Evolutionary conservation across 164 flowering plant genomes (phyloP), one percentile per base, ranked within the genome.

Genomic region (Protea cynaroides): DNA sequence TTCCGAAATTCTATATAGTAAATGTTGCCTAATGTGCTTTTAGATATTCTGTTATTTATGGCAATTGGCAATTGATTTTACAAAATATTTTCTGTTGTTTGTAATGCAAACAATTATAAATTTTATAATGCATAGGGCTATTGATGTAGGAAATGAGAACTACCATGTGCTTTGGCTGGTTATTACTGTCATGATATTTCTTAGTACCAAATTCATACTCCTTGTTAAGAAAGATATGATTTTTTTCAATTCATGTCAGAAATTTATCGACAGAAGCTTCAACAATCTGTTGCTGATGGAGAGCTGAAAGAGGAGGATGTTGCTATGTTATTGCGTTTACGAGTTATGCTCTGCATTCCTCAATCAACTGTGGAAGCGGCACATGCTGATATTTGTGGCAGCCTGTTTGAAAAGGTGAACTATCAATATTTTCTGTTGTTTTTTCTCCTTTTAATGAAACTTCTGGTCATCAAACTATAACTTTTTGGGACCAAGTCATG

Each of bases 381-480:
- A 62, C 98, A 95, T 72, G 79, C 90, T 58, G 97, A 90, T 64
- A 85, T 92, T 43, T 95, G 99, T 80, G 99, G 99, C 74, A 79
- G 83, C 72, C 65, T 87, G 75, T 95, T 95, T 83, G 96, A 92
- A 69, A 92, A 95, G 99, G 99, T 95, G 68, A 65, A 19, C 29
- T 38, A 19, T 60, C n/a, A n/a, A n/a, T 9, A 49, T 57, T 9
- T 21, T 44, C 11, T 23, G 15, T 63, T 24, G 4, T 22, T 44
- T 37, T 50, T 14, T 49, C 17, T 59, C 5, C 17, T 17, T 10
- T 64, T 21, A 17, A 13, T 44, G 13, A 19, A 19, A 59, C 40
- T 58, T 43, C 22, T 36, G 21, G 22, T 54, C 59, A 23, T 46
- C 51, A 22, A 25, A n/a, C 49, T 37, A n/a, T n/a, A n/a, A n/a